Percentiles rank a stretch among this genome's conserved stretches.
These are phyloP conservation scores for Amylocarpus encephaloides DNA, from an alignment of 2,329 filamentous ascomycete genomes.

Conservation along the genomic window DNA sequence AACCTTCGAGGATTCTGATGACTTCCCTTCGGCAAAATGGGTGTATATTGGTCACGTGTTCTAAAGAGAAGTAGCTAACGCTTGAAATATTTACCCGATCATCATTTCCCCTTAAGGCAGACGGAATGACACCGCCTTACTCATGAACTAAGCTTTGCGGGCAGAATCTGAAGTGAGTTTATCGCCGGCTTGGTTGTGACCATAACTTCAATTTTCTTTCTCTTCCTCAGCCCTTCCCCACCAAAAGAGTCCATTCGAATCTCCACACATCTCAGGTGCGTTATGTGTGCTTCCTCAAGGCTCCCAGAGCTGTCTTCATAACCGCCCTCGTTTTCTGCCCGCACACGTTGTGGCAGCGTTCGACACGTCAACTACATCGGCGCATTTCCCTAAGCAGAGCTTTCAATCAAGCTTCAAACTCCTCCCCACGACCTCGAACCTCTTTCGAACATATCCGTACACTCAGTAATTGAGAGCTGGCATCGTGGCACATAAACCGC, in stretches of 20 bases:
- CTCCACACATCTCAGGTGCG: neutral
- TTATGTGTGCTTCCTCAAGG: neutral
- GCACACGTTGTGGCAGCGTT: neutral
- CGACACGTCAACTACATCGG: neutral
- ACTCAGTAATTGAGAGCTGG: neutral
- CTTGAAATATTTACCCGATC: too few species aligned
- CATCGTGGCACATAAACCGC: neutral
- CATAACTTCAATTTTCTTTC: too few species aligned
- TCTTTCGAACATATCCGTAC: neutral
- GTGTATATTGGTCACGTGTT: too few species aligned
- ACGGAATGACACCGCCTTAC: neutral
- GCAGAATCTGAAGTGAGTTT: neutral
- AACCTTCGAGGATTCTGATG: too few species aligned
- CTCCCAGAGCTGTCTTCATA: neutral
- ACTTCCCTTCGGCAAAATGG: too few species aligned
- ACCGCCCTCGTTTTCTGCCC: too few species aligned
- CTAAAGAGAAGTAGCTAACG: too few species aligned
- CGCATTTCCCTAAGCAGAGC: conserved; percentile 1
- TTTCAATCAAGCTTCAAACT: conserved; percentile 1
- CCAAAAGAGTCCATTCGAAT: neutral
- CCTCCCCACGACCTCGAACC: neutral
- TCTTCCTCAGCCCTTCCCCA: neutral
- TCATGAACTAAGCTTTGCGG: neutral
- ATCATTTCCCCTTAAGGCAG: neutral
- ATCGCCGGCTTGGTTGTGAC: too few species aligned